Evolutionary conservation across 1,284 basidiomycete genomes (phyloP).

Genomic region (Meripilus lineatus): DNA sequence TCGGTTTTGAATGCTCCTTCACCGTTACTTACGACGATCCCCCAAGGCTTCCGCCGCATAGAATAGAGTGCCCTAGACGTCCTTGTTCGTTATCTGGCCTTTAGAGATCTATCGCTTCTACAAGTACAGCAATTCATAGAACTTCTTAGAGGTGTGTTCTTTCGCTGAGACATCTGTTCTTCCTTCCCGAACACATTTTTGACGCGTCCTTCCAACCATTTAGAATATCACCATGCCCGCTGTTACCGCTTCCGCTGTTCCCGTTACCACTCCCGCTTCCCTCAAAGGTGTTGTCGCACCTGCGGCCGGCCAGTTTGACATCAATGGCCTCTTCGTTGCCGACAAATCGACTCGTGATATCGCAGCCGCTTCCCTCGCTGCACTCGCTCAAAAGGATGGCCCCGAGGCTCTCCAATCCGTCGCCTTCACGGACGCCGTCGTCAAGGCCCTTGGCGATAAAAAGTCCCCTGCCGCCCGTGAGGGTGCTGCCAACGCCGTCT

Average conservation of each 20-base stretch:
- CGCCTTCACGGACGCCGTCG: conserved; percentile 75
- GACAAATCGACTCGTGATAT: conserved; percentile 73
- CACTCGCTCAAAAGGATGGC: conserved; percentile 80
- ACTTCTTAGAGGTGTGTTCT: conserved; percentile 23
- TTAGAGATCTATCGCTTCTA: conserved; percentile 25
- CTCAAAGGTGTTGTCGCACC: conserved; percentile 58
- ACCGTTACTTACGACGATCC: conserved; percentile 12
- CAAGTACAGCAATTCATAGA: conserved; percentile 25
- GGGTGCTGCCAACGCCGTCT: conserved; percentile 74
- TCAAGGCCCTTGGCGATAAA: conserved; percentile 90
- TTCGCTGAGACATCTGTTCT: not conserved
- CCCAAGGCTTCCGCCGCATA: conserved; percentile 26
- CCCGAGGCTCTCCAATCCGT: conserved; percentile 75
- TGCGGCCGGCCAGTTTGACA: conserved; percentile 55
- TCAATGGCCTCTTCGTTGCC: conserved; percentile 62
- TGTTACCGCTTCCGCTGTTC: conserved; percentile 47
- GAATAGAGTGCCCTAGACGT: conserved; percentile 33
- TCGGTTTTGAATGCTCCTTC: no score
- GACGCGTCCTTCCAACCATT: conserved; percentile 17
- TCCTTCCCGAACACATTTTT: conserved; percentile 2
- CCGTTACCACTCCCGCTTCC: conserved; percentile 50
- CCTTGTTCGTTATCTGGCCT: conserved; percentile 31
- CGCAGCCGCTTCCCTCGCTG: conserved; percentile 68
- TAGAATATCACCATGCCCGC: conserved; percentile 69
- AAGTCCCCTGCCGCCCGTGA: conserved; percentile 84